A percentile compares a stretch with the other conserved stretches of the same genome.
Evolutionary conservation across 2,329 filamentous ascomycete species (phyloP).

Genomic region (Helminthosporium solani): DNA sequence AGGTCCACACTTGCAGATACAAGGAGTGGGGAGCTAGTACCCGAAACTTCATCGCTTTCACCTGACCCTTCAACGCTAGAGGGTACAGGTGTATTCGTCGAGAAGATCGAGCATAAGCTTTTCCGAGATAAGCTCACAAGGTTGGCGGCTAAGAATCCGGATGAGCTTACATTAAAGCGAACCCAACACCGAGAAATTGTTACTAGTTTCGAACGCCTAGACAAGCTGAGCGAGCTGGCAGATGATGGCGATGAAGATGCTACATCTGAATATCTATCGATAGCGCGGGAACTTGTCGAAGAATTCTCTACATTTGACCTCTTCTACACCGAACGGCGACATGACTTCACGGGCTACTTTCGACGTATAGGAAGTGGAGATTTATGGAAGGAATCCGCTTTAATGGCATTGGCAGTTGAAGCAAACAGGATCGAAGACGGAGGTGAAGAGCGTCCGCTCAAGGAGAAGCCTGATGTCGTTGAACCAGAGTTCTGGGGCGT

Average conservation of each 20-base stretch:
- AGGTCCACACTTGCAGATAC: neutral
- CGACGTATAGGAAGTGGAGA: slow-evolving; percentile 33
- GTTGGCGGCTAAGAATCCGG: slow-evolving; percentile 24
- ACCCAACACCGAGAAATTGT: slow-evolving; percentile 42
- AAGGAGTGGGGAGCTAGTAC: neutral
- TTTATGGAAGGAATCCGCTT: slow-evolving; percentile 36
- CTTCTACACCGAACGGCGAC: slow-evolving; percentile 56
- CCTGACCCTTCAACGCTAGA: slow-evolving; percentile 21
- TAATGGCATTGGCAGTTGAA: slow-evolving; percentile 38
- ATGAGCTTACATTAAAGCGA: slow-evolving; percentile 47
- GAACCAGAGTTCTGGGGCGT: slow-evolving; percentile 71
- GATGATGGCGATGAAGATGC: slow-evolving; percentile 53
- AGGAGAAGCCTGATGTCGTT: slow-evolving; percentile 31
- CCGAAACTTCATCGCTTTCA: slow-evolving; percentile 3
- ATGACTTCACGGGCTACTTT: slow-evolving; percentile 42
- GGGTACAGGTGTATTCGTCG: slow-evolving; percentile 31
- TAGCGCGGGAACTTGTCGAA: slow-evolving; percentile 58
- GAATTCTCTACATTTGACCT: slow-evolving; percentile 61
- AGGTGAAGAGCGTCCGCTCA: slow-evolving; percentile 27
- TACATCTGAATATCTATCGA: slow-evolving; percentile 59
- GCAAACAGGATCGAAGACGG: slow-evolving; percentile 39
- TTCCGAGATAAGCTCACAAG: slow-evolving; percentile 32
- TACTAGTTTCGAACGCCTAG: slow-evolving; percentile 48
- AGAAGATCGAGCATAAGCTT: slow-evolving; percentile 29
- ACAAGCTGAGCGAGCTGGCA: slow-evolving; percentile 44